Base-by-base conservation (phyloP, 805 yeast species). In the Candida maris region DNA sequence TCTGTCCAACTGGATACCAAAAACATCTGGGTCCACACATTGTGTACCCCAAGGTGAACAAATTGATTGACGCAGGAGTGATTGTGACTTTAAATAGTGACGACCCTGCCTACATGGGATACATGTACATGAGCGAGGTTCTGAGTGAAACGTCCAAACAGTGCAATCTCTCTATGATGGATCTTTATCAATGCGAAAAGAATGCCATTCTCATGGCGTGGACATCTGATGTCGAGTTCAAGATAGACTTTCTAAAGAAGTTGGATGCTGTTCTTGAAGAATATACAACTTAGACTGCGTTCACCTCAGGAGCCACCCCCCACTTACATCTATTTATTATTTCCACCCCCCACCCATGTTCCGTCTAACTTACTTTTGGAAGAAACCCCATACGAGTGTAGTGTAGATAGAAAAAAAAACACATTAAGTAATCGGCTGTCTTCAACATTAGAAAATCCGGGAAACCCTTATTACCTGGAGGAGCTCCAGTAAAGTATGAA, bases 111-210 rank as follows among this genome's bases (percentile, higher is more conserved):
- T 67, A 67, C 51, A 61, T 67, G 44, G 72, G 68, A 5, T 68
- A 70, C 23, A n/a, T n/a, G n/a, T 67, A 65, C 46, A 67, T 67
- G 38, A 56, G 68, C 30, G 71, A 65, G 37, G 65, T 67, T 47
- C 63, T 48, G 3, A 4, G 5, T 2, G 48, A 46, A 4, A 37
- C 36, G 15, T 23, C 30, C 5, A 24, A 43, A 27, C 48, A 46
- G 2, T 48, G 52, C 34, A 10, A 37, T 2, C 32, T 48, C 2
- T 19, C 48, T 4, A 27, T 37, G 12, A 32, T 37, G 12, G 50
- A 48, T n/a, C 34, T 45, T 3, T 45, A 45, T 30, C 33, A 45
- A 4, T 45, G 40, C 23, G 52, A 48, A 17, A 42, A 40, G 23
- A 43, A 43, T 27, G 52, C 50, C 5, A 48, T 48, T 19, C 26